Evolutionary conservation across 495 filamentous ascomycete species (phyloP), one percentile per base, ranked within the genome.

Genomic region (Penicillium malachiteum): DNA sequence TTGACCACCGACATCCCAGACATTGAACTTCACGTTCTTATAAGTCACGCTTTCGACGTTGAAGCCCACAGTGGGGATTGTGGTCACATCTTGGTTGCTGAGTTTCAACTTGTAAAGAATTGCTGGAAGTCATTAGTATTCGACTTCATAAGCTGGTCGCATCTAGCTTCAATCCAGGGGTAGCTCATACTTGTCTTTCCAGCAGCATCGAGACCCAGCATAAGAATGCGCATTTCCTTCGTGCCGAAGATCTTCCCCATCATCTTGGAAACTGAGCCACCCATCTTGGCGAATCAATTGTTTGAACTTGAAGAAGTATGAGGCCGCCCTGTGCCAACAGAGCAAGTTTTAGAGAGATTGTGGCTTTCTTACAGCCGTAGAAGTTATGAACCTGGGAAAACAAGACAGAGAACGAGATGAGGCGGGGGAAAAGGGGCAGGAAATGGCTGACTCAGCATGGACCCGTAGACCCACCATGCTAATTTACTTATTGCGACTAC

Each of bases 71-170:
- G 94, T 97, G 26, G 94, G 94, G 62, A 99, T 97, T n/a, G 95
- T 97, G 45, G 95, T 97, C 62, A 99, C 92, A 62, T 95, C 89
- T 73, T 96, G 92, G 70, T 96, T 91, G 59, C 71, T 78, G 58
- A 97, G 85, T 82, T 97, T 97, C 69, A 98, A 84, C 81, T 96
- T 96, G 83, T 98, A 98, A n/a, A 98, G 87, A 69, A 98, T 98
- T 35, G 94, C 86, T 89, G 60, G 35, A 45, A 35, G 35, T 17
- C 45, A 48, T 66, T 47, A 64, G 60, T 46, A 50, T 55, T 43
- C 46, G 33, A 6, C 18, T 11, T 13, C 50, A 18, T 9, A n/a
- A 18, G 4, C 12, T 38, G 14, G 21, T 18, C 42, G n/a, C 37
- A 7, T 5, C 5, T 42, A 16, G 45, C 4, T 42, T 43, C 16